A percentile compares a stretch with the other conserved stretches of the same genome.
Evolutionary conservation across 2,329 filamentous ascomycete genomes (phyloP).

Genomic region (Colletotrichum tropicale): DNA sequence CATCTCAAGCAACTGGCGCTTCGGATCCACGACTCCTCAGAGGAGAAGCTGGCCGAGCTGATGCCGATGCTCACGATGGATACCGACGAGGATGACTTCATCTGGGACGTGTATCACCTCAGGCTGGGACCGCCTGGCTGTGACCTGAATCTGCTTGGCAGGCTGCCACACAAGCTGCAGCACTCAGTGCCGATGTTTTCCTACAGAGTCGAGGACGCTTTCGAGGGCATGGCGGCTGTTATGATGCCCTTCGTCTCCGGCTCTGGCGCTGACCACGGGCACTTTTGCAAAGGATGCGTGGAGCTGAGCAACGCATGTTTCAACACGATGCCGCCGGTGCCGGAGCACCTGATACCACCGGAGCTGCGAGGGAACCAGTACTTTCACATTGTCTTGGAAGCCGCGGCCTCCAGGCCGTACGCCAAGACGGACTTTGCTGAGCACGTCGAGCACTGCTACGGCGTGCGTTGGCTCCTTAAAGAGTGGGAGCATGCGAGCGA

Average conservation of each 20-base stretch:
- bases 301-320: neutral
- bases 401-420: neutral
- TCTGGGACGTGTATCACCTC: conserved; percentile 23
- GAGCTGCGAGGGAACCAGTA: neutral
- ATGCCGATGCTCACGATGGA: neutral
- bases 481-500: neutral
- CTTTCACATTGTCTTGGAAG: neutral
- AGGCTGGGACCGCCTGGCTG: conserved; percentile 25
- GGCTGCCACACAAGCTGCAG: neutral
- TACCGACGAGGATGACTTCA: conserved; percentile 1
- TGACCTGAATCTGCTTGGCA: conserved; percentile 21
- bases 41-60: neutral
- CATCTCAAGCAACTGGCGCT: conserved; percentile 30
- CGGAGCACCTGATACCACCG: neutral
- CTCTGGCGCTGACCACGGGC: conserved; percentile 20
- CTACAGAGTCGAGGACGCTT: conserved; percentile 22
- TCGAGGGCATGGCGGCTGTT: conserved; percentile 28
- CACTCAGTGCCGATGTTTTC: neutral
- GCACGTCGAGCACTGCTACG: conserved; percentile 27
- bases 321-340: neutral
- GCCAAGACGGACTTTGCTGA: conserved; percentile 23
- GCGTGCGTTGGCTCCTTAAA: conserved; percentile 3
- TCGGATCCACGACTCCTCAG: conserved; percentile 26
- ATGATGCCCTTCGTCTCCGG: conserved; percentile 27
- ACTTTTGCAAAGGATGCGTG: conserved; percentile 27